Conservation (phyloP, 2,329 filamentous ascomycete species). For the Paraphoma sp. region DNA sequence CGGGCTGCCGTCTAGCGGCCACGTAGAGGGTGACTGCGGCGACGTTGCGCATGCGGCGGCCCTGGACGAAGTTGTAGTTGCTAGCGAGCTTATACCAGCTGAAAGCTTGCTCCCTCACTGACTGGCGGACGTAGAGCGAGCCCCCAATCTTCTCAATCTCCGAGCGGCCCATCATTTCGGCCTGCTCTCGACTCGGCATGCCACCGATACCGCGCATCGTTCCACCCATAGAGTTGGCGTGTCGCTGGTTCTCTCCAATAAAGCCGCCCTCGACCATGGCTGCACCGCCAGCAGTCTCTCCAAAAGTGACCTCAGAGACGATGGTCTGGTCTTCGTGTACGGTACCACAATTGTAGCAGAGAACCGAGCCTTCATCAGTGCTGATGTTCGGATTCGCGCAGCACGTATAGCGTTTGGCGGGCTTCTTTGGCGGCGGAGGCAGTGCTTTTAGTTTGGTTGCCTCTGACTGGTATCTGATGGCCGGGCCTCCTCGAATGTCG, state of each 20-base stretch:
- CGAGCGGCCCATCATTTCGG: slow-evolving; percentile 63
- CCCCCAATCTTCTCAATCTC: slow-evolving; percentile 49
- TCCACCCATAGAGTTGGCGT: slow-evolving; percentile 67
- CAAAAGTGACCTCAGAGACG: slow-evolving; percentile 89
- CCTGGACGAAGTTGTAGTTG: slow-evolving; percentile 66
- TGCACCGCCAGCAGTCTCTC: slow-evolving; percentile 83
- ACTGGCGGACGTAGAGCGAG: slow-evolving; percentile 47
- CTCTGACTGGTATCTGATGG: slow-evolving; percentile 17
- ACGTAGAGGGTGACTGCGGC: slow-evolving; percentile 91
- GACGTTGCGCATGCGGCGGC: slow-evolving; percentile 83
- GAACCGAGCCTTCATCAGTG: slow-evolving; percentile 22
- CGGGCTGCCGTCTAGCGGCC: slow-evolving; percentile 78
- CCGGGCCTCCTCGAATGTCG: neutral
- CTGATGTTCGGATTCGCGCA: slow-evolving; percentile 36
- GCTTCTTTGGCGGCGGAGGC: slow-evolving; percentile 19
- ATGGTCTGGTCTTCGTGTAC: slow-evolving; percentile 87
- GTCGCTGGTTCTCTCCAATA: slow-evolving; percentile 83
- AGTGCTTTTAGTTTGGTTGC: slow-evolving; percentile 27
- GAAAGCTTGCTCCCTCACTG: slow-evolving; percentile 48
- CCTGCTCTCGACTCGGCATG: slow-evolving; percentile 66
- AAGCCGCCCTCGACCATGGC: slow-evolving; percentile 91
- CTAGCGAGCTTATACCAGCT: slow-evolving; percentile 57
- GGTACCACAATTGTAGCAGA: slow-evolving; percentile 82
- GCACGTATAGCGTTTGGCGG: slow-evolving; percentile 27
- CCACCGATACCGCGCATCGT: slow-evolving; percentile 55